Conservation (phyloP, 2,329 filamentous ascomycete genomes). For the Exophiala alcalophila region DNA sequence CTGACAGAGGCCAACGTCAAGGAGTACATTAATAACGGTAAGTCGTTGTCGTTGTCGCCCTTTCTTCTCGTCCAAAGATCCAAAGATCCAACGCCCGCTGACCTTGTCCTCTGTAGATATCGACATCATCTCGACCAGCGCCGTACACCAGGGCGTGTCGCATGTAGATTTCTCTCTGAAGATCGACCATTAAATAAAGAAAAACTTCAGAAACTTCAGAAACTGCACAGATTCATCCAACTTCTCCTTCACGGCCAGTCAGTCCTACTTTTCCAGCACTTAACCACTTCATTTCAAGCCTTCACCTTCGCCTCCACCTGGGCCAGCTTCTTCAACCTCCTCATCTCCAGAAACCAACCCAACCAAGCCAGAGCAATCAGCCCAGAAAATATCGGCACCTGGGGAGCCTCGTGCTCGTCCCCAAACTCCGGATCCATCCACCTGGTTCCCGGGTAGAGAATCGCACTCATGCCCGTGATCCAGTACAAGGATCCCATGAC, state of each 20-base stretch:
- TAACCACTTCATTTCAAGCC: not conserved
- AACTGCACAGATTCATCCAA: not conserved
- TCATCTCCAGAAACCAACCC: constrained; percentile 28
- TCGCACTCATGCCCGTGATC: constrained; percentile 43
- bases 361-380: constrained; percentile 23
- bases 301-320: constrained; percentile 1
- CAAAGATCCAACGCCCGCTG: not conserved
- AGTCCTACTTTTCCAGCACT: not conserved
- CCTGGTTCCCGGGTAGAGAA: constrained; percentile 47
- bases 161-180: constrained; percentile 97
- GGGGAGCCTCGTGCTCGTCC: constrained; percentile 38
- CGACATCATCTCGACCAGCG: constrained; percentile 93
- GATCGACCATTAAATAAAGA: constrained; percentile 64
- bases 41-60: constrained; percentile 36
- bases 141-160: constrained; percentile 90
- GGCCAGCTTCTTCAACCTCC: constrained; percentile 2
- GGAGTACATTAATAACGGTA: constrained; percentile 72
- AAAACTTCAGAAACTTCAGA: not conserved
- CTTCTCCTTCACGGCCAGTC: not conserved
- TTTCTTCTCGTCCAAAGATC: not conserved
- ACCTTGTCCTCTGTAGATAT: constrained; percentile 58
- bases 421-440: constrained; percentile 49
- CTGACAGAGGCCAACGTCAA: constrained; percentile 80
- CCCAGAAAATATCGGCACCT: constrained; percentile 32
- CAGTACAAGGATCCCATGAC: constrained; percentile 46